phyloP scores from a whole-genome alignment of 2,329 filamentous ascomycete species.

The Alternaria sp. region DNA sequence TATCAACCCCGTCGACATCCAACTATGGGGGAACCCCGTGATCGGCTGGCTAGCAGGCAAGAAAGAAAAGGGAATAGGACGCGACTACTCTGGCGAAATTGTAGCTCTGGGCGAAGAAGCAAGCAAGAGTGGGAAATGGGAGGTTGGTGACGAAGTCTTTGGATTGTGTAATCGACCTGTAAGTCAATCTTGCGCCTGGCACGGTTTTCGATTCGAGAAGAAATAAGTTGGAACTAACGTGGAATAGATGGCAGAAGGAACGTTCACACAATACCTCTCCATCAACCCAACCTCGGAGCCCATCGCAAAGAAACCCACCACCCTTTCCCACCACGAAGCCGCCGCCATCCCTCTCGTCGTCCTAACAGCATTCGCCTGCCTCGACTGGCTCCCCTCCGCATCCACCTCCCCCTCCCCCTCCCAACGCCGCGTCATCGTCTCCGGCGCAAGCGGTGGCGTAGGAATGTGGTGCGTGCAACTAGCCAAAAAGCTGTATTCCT shows the following conservation, averaged over 20 bases:
- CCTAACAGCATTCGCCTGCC: conserved; percentile 47
- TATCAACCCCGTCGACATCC: conserved; percentile 54
- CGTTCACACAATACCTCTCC: conserved; percentile 35
- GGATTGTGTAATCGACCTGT: conserved; percentile 30
- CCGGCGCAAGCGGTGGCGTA: conserved; percentile 42
- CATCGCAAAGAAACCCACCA: conserved; percentile 30
- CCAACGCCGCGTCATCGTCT: conserved; percentile 31
- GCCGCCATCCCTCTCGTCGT: conserved; percentile 47
- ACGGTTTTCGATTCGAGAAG: background rate
- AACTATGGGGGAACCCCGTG: conserved; percentile 46
- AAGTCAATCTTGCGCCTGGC: background rate
- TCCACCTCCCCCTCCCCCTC: conserved; percentile 1
- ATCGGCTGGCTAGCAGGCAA: conserved; percentile 31
- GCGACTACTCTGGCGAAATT: conserved; percentile 55
- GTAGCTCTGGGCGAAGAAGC: conserved; percentile 37
- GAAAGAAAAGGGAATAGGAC: conserved; percentile 50
- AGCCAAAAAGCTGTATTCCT: conserved; percentile 48
- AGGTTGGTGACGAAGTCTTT: conserved; percentile 32
- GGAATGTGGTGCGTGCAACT: conserved; percentile 47
- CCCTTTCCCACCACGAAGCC: conserved; percentile 28
- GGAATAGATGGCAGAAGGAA: conserved; percentile 31
- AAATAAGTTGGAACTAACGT: background rate
- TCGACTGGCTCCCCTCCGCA: conserved; percentile 32
- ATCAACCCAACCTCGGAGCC: conserved; percentile 25
- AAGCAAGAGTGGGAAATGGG: conserved; percentile 22